These are phyloP conservation scores for Lasiosphaeriaceae sp. DNA, from an alignment of 495 filamentous ascomycete genomes.

Conservation along the genomic window DNA sequence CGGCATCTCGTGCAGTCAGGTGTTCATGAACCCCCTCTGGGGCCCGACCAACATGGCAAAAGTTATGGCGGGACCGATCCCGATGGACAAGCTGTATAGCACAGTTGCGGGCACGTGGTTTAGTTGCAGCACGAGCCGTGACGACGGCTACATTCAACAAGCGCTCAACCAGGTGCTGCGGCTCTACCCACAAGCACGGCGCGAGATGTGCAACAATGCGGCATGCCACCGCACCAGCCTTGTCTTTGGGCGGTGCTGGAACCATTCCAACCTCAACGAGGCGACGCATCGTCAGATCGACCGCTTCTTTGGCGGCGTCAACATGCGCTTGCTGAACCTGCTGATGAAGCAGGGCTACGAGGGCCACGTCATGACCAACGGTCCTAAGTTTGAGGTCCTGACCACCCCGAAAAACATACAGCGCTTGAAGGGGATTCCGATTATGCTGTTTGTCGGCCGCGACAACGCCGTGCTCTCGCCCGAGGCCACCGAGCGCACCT, in stretches of 20 bases:
- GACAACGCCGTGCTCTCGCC: conserved; percentile 60
- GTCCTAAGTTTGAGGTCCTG: conserved; percentile 40
- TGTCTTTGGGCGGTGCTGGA: conserved; percentile 64
- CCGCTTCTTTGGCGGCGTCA: conserved; percentile 59
- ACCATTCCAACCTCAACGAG: conserved; percentile 59
- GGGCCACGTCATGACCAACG: conserved; percentile 52
- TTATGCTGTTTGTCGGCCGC: conserved; percentile 55
- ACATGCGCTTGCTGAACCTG: conserved; percentile 54
- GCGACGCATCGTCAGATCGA: conserved; percentile 60
- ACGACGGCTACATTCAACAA: conserved; percentile 49
- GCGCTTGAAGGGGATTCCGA: conserved; percentile 51
- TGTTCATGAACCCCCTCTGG: conserved; percentile 64
- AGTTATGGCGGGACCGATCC: conserved; percentile 43
- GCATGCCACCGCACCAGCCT: conserved; percentile 58
- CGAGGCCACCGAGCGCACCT: conserved; percentile 54
- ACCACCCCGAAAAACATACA: conserved; percentile 46
- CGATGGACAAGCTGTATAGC: conserved; percentile 44
- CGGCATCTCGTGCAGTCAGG: conserved; percentile 60
- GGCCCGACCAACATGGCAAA: conserved; percentile 56
- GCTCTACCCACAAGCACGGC: conserved; percentile 53
- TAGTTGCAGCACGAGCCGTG: conserved; percentile 40
- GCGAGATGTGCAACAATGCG: conserved; percentile 60
- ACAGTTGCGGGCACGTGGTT: conserved; percentile 51
- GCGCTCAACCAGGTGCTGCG: conserved; percentile 54
- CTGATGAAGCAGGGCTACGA: conserved; percentile 54